These are phyloP conservation scores for Taxillus chinensis DNA, from an alignment of 164 flowering plant genomes.

Conservation along the genomic window DNA sequence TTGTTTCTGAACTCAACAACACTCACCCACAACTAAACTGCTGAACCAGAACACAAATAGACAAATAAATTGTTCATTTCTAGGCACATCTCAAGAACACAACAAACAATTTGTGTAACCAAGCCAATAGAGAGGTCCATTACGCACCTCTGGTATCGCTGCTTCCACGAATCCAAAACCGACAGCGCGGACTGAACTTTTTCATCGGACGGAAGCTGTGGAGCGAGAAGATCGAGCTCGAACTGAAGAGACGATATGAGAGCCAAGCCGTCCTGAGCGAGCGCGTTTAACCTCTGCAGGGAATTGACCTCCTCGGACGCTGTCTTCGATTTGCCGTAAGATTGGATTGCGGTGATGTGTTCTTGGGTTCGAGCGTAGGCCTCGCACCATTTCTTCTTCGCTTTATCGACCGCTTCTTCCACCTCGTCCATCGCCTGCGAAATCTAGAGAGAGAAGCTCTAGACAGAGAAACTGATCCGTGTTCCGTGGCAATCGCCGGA, in stretches of 20 bases:
- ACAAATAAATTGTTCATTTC: too few relatives aligned
- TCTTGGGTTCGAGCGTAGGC: constrained; percentile 29
- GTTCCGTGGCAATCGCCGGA: too few relatives aligned
- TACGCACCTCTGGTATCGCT: constrained; percentile 40
- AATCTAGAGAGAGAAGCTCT: too few relatives aligned
- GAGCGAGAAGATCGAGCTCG: constrained; percentile 78
- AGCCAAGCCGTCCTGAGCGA: constrained; percentile 74
- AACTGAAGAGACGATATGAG: constrained; percentile 52
- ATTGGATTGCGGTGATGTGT: constrained; percentile 48
- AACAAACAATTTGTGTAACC: too few relatives aligned
- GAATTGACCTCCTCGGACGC: constrained; percentile 36
- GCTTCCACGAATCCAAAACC: constrained; percentile 55
- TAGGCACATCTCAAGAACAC: too few relatives aligned
- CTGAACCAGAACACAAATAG: too few relatives aligned
- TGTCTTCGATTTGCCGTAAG: constrained; percentile 38
- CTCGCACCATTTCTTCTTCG: constrained; percentile 62
- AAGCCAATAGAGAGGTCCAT: too few relatives aligned
- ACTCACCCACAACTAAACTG: too few relatives aligned
- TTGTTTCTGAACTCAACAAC: too few relatives aligned
- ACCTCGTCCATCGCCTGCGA: constrained; percentile 54
- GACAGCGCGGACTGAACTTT: constrained; percentile 50
- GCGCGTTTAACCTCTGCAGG: constrained; percentile 68
- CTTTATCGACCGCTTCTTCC: constrained; percentile 56
- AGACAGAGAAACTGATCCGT: too few relatives aligned
- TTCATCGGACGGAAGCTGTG: constrained; percentile 50